Evolutionary conservation across 192 early-diverging fungal species (phyloP).

Genomic region (Linderina pennispora): DNA sequence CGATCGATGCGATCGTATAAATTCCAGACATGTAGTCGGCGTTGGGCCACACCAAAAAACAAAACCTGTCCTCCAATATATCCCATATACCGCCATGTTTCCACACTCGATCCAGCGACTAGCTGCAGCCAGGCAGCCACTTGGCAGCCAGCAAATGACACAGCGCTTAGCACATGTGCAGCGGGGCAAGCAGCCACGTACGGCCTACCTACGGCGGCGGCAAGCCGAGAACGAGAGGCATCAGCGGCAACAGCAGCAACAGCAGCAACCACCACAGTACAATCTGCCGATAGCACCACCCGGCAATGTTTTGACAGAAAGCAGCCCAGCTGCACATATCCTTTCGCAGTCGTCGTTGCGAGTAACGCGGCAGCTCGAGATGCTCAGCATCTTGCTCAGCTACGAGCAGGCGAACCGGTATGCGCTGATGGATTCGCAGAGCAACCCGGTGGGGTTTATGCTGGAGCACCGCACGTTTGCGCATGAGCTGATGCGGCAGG

Average conservation of each 20-base stretch:
- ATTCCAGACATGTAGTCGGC: too few species aligned
- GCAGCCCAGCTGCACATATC: neutral
- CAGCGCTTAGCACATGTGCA: neutral
- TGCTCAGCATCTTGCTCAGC: constrained; percentile 68
- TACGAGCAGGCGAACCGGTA: constrained; percentile 89
- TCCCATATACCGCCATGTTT: too few species aligned
- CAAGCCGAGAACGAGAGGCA: neutral
- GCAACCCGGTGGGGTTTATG: constrained; percentile 71
- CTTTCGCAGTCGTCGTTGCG: constrained; percentile 8
- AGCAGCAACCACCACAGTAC: neutral
- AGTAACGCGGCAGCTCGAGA: constrained; percentile 65
- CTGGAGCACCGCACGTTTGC: constrained; percentile 69
- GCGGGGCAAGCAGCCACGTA: neutral
- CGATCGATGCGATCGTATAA: too few species aligned
- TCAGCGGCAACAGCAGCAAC: neutral
- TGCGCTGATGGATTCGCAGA: constrained; percentile 60
- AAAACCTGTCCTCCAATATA: too few species aligned
- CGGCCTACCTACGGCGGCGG: neutral
- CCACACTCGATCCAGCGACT: too few species aligned
- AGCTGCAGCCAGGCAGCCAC: too few species aligned
- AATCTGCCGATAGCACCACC: neutral
- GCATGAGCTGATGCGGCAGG: constrained; percentile 59
- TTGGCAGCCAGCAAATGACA: too few species aligned
- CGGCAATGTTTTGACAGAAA: neutral
- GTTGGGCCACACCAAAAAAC: too few species aligned